Conservation (phyloP, 768 basidiomycete genomes). For the Hygrophorus russula region DNA sequence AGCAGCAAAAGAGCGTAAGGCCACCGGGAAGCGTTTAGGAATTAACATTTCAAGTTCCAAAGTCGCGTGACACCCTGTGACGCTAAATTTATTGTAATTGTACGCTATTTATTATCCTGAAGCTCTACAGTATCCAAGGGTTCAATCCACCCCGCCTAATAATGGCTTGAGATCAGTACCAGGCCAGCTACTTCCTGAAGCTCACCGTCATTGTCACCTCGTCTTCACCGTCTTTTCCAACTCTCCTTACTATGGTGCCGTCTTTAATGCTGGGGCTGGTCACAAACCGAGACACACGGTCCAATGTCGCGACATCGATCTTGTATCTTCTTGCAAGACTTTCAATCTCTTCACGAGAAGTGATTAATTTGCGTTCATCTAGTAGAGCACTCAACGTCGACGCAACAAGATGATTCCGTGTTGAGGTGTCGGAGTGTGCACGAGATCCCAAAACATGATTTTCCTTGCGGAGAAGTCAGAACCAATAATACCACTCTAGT, state of each 20-base stretch:
- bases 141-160: slow-evolving; percentile 36
- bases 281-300: slow-evolving; percentile 42
- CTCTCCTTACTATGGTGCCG: slow-evolving; percentile 26
- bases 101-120: too few relatives aligned
- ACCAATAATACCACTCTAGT: slow-evolving; percentile 5
- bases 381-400: slow-evolving; percentile 43
- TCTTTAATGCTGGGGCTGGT: slow-evolving; percentile 48
- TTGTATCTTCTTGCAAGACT: slow-evolving; percentile 42
- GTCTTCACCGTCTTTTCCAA: slow-evolving; percentile 48
- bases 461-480: slow-evolving; percentile 10
- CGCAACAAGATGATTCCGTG: slow-evolving; percentile 42
- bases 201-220: slow-evolving; percentile 38
- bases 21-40: too few relatives aligned
- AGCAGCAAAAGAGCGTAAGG: too few relatives aligned
- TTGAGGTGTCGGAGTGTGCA: slow-evolving; percentile 33
- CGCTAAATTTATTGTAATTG: too few relatives aligned
- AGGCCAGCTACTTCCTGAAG: not conserved
- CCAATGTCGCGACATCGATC: slow-evolving; percentile 41
- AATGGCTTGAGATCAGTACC: not conserved
- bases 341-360: slow-evolving; percentile 29
- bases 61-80: too few relatives aligned
- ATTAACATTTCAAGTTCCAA: too few relatives aligned
- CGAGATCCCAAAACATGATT: slow-evolving; percentile 41
- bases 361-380: slow-evolving; percentile 46
- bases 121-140: slow-evolving; percentile 12